phyloP scores from a whole-genome alignment of 768 basidiomycete genomes.

The Leccinum imitatum region DNA sequence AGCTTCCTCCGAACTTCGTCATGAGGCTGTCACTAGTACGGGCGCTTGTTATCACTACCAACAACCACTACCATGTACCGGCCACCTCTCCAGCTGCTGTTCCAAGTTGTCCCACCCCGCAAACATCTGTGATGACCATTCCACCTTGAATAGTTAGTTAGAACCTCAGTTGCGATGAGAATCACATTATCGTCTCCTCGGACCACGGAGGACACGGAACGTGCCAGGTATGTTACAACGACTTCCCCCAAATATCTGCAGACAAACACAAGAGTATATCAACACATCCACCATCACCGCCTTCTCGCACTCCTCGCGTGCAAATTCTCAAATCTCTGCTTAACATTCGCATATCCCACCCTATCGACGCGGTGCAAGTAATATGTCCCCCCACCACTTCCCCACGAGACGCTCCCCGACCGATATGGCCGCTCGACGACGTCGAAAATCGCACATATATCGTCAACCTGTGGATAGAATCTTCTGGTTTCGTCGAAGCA shows the following conservation, averaged over 20 bases:
- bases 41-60: no score
- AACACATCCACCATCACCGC: conserved; percentile 11
- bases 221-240: no score
- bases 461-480: conserved; percentile 53
- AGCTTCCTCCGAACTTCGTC: no score
- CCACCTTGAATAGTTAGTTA: no score
- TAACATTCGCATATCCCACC: conserved; percentile 61
- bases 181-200: no score
- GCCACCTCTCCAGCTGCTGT: no score
- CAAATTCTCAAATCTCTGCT: conserved; percentile 54
- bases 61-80: no score
- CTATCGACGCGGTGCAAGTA: conserved; percentile 79
- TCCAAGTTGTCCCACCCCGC: no score
- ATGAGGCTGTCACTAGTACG: no score
- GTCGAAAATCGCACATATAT: conserved; percentile 81
- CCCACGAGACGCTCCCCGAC: conserved; percentile 83
- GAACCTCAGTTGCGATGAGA: no score
- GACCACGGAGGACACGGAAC: no score
- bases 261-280: neutral
- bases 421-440: conserved; percentile 66
- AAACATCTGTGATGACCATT: no score
- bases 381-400: conserved; percentile 64
- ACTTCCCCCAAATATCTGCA: neutral
- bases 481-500: neutral
- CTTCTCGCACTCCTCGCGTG: conserved; percentile 31